Evolutionary conservation across 2,329 filamentous ascomycete genomes (phyloP).

Genomic region (Apiospora aurea): DNA sequence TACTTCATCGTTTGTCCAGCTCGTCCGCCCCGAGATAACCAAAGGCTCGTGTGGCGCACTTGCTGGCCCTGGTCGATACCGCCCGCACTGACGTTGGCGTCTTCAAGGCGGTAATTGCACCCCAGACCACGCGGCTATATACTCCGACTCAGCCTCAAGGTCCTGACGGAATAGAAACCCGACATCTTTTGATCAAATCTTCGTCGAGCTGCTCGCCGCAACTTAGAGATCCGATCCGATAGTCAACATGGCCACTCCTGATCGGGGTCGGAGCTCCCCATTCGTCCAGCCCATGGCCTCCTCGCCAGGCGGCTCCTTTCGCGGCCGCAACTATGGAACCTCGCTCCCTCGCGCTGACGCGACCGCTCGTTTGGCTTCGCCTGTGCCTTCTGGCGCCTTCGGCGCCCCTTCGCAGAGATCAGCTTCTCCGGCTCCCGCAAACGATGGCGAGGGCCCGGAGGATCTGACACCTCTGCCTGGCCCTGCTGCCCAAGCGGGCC

Average conservation of each 20-base stretch:
- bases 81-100: conserved; percentile 13
- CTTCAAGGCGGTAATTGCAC: conserved; percentile 17
- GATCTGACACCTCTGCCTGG: conserved; percentile 70
- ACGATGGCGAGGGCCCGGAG: conserved; percentile 50
- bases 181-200: background rate
- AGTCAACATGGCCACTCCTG: conserved; percentile 44
- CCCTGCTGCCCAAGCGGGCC: conserved; percentile 64
- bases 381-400: conserved; percentile 55
- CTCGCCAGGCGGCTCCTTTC: conserved; percentile 55
- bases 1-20: conserved; percentile 17
- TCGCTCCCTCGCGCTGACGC: conserved; percentile 65
- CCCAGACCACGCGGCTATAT: conserved; percentile 1
- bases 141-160: background rate
- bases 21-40: background rate
- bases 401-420: conserved; percentile 58
- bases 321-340: conserved; percentile 55
- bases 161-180: background rate
- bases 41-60: conserved; percentile 10
- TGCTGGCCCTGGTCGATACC: conserved; percentile 1
- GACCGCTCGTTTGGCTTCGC: conserved; percentile 67
- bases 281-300: conserved; percentile 51
- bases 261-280: conserved; percentile 48
- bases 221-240: background rate
- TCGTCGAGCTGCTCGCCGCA: background rate
- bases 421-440: conserved; percentile 48